These are phyloP conservation scores for Alternaria sp. DNA, from an alignment of 2,329 filamentous ascomycete genomes.

Conservation along the genomic window DNA sequence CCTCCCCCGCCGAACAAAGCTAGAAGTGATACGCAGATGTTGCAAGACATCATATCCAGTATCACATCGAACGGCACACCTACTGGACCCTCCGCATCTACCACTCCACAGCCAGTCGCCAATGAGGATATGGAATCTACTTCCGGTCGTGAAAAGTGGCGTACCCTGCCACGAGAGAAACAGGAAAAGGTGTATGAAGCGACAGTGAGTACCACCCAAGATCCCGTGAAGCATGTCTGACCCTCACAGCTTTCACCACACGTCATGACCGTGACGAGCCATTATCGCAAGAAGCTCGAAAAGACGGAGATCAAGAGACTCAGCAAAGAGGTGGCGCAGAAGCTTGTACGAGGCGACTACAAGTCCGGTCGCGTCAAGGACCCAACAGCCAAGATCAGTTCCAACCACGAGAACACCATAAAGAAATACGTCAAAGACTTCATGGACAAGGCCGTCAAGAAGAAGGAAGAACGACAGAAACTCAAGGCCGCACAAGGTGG, in stretches of 20 bases:
- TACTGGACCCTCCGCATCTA: conserved; percentile 61
- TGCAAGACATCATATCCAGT: conserved; percentile 77
- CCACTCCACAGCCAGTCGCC: conserved; percentile 68
- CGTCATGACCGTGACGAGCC: conserved; percentile 84
- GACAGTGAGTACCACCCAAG: conserved; percentile 66
- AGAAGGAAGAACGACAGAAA: conserved; percentile 67
- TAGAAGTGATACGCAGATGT: conserved; percentile 73
- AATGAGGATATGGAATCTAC: conserved; percentile 63
- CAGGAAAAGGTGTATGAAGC: conserved; percentile 96
- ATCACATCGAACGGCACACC: conserved; percentile 74
- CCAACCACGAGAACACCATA: conserved; percentile 81
- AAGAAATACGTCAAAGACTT: conserved; percentile 85
- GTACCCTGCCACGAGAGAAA: conserved; percentile 74
- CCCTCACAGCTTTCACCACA: conserved; percentile 74
- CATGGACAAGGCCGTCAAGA: conserved; percentile 82
- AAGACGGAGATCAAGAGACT: conserved; percentile 75
- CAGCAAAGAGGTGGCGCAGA: conserved; percentile 78
- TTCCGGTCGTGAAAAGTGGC: conserved; percentile 69
- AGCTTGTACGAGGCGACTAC: conserved; percentile 88
- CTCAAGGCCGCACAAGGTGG: conserved; percentile 56
- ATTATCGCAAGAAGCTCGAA: conserved; percentile 84
- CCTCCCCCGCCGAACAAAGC: conserved; percentile 64
- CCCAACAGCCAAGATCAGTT: conserved; percentile 72
- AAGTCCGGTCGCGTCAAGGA: conserved; percentile 87
- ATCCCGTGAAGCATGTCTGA: conserved; percentile 7